Evolutionary conservation across 179 eudicot genomes (phyloP).

Genomic region (Patellifolia procumbens): DNA sequence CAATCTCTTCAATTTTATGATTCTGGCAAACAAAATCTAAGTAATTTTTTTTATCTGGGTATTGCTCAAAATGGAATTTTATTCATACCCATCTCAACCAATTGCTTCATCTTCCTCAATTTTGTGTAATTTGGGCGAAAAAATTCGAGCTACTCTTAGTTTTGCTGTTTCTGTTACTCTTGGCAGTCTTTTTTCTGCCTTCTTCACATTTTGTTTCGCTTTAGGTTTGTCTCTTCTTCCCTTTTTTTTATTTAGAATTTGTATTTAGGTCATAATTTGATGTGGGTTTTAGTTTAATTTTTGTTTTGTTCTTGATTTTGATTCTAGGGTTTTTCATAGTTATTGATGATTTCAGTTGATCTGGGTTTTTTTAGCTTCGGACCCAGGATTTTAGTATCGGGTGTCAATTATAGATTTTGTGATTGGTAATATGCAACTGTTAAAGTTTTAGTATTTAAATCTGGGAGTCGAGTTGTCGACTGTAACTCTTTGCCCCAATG

Average conservation of each 20-base stretch:
- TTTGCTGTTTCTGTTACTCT: slow-evolving; percentile 65
- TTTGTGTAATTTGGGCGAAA: slow-evolving; percentile 51
- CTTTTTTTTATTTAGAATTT: not conserved
- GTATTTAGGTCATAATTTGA: slow-evolving; percentile 12
- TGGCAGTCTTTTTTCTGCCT: slow-evolving; percentile 80
- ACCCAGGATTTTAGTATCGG: too few relatives aligned
- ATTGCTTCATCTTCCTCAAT: slow-evolving; percentile 40
- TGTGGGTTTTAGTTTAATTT: slow-evolving; percentile 26
- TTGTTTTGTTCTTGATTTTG: not conserved
- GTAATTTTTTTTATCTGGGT: not conserved
- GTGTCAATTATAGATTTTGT: too few relatives aligned
- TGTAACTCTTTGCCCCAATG: too few relatives aligned
- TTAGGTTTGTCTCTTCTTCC: slow-evolving; percentile 53
- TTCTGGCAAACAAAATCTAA: not conserved
- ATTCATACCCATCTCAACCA: slow-evolving; percentile 64
- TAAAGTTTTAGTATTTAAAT: too few relatives aligned
- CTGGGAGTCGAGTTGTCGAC: too few relatives aligned
- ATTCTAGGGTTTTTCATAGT: not conserved
- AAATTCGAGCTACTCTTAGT: slow-evolving; percentile 53
- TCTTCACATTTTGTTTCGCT: slow-evolving; percentile 94
- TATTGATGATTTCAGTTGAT: slow-evolving; percentile 9
- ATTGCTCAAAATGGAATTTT: slow-evolving; percentile 37
- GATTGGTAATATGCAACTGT: too few relatives aligned
- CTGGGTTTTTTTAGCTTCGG: not conserved
- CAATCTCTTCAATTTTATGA: not conserved